Percentiles rank a stretch among this genome's conserved stretches.
Conservation (phyloP, 495 filamentous ascomycete genomes). For the Aeminium ludgeri region DNA sequence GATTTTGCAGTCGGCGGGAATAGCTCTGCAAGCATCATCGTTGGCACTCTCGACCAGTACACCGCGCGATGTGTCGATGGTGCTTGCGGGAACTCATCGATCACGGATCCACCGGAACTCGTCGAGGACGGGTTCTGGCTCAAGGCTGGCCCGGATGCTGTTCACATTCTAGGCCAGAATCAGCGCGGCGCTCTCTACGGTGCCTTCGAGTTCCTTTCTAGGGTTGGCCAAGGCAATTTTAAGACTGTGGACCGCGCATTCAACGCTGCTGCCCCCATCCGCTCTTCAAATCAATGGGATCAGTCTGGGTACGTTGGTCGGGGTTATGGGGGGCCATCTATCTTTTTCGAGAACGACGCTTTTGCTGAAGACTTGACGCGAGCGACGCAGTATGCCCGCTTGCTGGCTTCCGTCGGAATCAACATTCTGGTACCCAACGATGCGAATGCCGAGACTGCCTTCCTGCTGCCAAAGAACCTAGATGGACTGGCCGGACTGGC, state of each 20-base stretch:
- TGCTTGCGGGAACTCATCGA: slow-evolving; percentile 1
- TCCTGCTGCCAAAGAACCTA: slow-evolving; percentile 40
- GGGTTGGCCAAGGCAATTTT: slow-evolving; percentile 45
- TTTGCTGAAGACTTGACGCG: slow-evolving; percentile 42
- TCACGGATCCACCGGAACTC: slow-evolving; percentile 26
- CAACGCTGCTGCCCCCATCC: slow-evolving; percentile 44
- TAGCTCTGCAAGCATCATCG: background rate
- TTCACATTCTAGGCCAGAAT: slow-evolving; percentile 49
- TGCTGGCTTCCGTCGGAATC: slow-evolving; percentile 49
- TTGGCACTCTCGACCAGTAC: background rate
- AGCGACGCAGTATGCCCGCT: slow-evolving; percentile 44
- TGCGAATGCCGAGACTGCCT: slow-evolving; percentile 47
- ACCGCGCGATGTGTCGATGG: background rate
- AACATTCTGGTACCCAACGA: slow-evolving; percentile 57
- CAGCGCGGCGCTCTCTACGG: slow-evolving; percentile 54
- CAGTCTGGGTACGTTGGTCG: slow-evolving; percentile 56
- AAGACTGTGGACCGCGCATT: slow-evolving; percentile 34
- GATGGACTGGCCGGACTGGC: slow-evolving; percentile 45
- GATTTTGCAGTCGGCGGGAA: no score
- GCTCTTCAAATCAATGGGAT: slow-evolving; percentile 63
- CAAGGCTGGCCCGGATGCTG: slow-evolving; percentile 25
- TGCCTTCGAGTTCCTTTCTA: slow-evolving; percentile 49
- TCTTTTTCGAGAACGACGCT: slow-evolving; percentile 44
- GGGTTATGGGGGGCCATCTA: slow-evolving; percentile 51
- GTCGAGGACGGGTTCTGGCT: slow-evolving; percentile 50